These are phyloP conservation scores for Yamadazyma sp. DNA, from an alignment of 805 yeast species.

Conservation along the genomic window DNA sequence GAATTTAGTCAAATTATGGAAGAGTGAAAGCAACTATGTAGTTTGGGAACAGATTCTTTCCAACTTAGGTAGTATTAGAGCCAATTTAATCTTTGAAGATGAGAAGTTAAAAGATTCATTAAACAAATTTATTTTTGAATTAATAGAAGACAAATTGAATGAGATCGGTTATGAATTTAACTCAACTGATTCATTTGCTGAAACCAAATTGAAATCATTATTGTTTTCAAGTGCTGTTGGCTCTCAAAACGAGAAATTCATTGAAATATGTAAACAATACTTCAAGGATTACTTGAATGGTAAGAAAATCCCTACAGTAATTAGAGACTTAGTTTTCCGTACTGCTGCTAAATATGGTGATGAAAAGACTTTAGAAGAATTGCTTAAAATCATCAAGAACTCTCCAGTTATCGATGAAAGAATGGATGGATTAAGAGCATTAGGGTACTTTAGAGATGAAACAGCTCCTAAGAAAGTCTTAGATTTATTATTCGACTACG, in stretches of 20 bases:
- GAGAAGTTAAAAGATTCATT: conserved; percentile 46
- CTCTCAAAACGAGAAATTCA: conserved; percentile 45
- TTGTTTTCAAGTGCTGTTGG: conserved; percentile 60
- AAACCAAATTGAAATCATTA: conserved; percentile 63
- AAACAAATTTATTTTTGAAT: conserved; percentile 49
- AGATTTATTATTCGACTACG: conserved; percentile 50
- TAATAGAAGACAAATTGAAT: conserved; percentile 53
- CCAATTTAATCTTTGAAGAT: conserved; percentile 56
- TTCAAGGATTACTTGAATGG: conserved; percentile 63
- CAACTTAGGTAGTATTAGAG: conserved; percentile 46
- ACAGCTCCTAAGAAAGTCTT: conserved; percentile 55
- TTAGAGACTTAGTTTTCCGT: conserved; percentile 62
- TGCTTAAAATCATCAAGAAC: conserved; percentile 57
- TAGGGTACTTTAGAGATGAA: conserved; percentile 60
- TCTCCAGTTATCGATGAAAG: conserved; percentile 67
- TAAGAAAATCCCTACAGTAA: conserved; percentile 69
- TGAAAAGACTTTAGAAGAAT: conserved; percentile 56
- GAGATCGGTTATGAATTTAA: conserved; percentile 65
- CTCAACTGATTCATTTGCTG: conserved; percentile 52
- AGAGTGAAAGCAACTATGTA: conserved; percentile 55
- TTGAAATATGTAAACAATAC: conserved; percentile 30
- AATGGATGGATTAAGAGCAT: conserved; percentile 61
- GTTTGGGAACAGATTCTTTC: conserved; percentile 64
- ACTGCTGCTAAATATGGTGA: conserved; percentile 68
- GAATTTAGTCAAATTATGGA: conserved; percentile 58